These are phyloP conservation scores for Chlorella sp. DNA, from an alignment of 139 green algal species.

Conservation along the genomic window DNA sequence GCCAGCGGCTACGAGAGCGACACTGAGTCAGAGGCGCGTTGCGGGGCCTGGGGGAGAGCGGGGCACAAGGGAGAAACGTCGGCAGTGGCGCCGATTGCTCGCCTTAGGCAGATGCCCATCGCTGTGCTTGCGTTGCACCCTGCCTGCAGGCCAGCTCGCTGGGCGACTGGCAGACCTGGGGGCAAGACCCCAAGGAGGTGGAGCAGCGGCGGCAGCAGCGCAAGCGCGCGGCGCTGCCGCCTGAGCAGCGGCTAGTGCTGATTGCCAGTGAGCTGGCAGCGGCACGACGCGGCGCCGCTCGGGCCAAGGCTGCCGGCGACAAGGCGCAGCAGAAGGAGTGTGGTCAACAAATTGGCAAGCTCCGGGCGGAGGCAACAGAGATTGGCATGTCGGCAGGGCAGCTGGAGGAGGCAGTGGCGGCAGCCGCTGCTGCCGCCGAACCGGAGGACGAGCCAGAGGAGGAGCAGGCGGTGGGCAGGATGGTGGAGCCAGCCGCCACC, in stretches of 20 bases:
- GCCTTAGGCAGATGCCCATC: too few species aligned
- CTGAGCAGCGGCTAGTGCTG: slow-evolving; percentile 31
- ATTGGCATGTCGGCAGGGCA: slow-evolving; percentile 46
- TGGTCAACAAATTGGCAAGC: slow-evolving; percentile 72
- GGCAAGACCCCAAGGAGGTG: slow-evolving; percentile 74
- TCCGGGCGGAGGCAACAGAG: slow-evolving; percentile 65
- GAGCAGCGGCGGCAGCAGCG: slow-evolving; percentile 47
- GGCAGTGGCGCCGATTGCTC: too few species aligned
- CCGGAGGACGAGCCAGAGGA: slow-evolving; percentile 31
- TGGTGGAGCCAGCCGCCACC: too few species aligned
- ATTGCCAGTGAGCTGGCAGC: slow-evolving; percentile 44
- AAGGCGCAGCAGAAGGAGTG: slow-evolving; percentile 74
- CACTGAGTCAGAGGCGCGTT: slow-evolving; percentile 16
- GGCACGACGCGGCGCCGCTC: slow-evolving; percentile 29
- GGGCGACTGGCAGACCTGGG: slow-evolving; percentile 88
- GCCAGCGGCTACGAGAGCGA: slow-evolving; percentile 24
- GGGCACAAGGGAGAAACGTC: too few species aligned
- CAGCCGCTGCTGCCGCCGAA: neutral
- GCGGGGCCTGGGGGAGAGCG: too few species aligned
- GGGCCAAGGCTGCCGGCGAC: slow-evolving; percentile 69
- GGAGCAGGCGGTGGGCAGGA: too few species aligned
- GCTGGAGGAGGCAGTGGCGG: slow-evolving; percentile 8
- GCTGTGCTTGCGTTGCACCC: too few species aligned
- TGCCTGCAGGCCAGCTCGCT: slow-evolving; percentile 32
- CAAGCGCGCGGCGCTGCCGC: slow-evolving; percentile 29